Evolutionary conservation across 768 basidiomycete genomes (phyloP), one percentile per base, ranked within the genome.

Genomic region (Neoboletus brunneissimus): DNA sequence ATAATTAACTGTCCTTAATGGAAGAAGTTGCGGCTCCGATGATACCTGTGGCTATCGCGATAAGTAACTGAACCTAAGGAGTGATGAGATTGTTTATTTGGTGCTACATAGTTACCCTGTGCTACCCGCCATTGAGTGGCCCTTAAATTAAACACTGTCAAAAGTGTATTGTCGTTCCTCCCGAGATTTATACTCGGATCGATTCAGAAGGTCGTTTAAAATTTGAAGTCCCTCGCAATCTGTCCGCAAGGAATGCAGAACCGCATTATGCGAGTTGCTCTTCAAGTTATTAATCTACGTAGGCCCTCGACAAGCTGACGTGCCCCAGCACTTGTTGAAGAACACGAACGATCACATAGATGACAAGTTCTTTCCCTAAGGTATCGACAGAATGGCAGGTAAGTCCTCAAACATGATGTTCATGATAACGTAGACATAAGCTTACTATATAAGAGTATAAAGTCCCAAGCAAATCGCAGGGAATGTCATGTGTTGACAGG

Each of bases 371-470:
- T 31, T 31, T 29, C 51, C 42, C 37, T 40, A 29, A 29, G 37
- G 31, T 2, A n/a, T 47, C 44, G 46, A 44, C 11, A 23, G 50
- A 38, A 42, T 8, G 18, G 16, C 9, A 8, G 37, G 37, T 27
- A 23, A 11, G 35, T 38, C 23, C 25, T 16, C 0, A 27, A 22
- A 42, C 18, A 11, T 29, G 35, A 45, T 53, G 23, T 59, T 57
- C 59, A 55, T 60, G 44, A 35, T 48, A 60, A 55, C 57, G 27
- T n/a, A 12, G 16, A 23, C 20, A 10, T 23, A n/a, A 8, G 15
- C 41, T 38, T 46, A 4, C 27, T 22, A 22, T 15, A 12, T 38
- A 38, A 49, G 37, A 10, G 37, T n/a, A 38, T 38, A 18, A 38
- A 38, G 18, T 27, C 18, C 12, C 23, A 38, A n/a, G 23, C 11